Evolutionary conservation across 2,329 filamentous ascomycete species (phyloP), one percentile per base, ranked within the genome.

Genomic region (Diaporthe sp.): DNA sequence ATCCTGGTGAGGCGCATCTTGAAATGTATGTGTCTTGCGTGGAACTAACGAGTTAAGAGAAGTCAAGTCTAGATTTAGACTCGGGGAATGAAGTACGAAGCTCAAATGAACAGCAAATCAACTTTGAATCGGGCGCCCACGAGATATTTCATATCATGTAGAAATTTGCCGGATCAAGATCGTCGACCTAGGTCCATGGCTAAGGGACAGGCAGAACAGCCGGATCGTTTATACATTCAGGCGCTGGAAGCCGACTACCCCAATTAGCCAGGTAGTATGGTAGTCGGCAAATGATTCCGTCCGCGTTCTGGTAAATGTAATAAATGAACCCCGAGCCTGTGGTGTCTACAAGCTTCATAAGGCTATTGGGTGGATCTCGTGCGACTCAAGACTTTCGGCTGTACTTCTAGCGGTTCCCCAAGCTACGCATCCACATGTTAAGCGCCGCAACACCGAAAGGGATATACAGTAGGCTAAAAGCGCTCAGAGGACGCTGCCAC

Each of bases 221-320:
- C 60, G 60, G 60, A 5, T 64, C 40, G 33, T 33, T 22, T 47
- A n/a, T 30, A 33, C 40, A 64, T 64, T 64, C 19, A 64, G 60
- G 60, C 60, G 10, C 60, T 47, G 60, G 2, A n/a, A 30, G 9
- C 25, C 19, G 60, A 33, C 4, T 25, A 47, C 10, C 4, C 40
- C 25, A 12, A 64, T 64, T 64, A 19, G 60, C 12, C 10, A 45
- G 17, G 25, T 64, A 12, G 28, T 64, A 33, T 64, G 25, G 60
- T n/a, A 64, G 2, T n/a, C 60, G 60, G 60, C 9, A 47, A n/a
- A 15, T 1, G 17, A 33, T 45, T 33, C 60, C 60, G 60, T 22
- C 28, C 0, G 19, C 19, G 10, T 33, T n/a, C 4, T 47, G 5
- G 33, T n/a, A 1, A 22, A 47, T n/a, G 8, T n/a, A 47, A 64